These are phyloP conservation scores for Malassezia equina DNA, from an alignment of 1,284 basidiomycete species.

Conservation along the genomic window DNA sequence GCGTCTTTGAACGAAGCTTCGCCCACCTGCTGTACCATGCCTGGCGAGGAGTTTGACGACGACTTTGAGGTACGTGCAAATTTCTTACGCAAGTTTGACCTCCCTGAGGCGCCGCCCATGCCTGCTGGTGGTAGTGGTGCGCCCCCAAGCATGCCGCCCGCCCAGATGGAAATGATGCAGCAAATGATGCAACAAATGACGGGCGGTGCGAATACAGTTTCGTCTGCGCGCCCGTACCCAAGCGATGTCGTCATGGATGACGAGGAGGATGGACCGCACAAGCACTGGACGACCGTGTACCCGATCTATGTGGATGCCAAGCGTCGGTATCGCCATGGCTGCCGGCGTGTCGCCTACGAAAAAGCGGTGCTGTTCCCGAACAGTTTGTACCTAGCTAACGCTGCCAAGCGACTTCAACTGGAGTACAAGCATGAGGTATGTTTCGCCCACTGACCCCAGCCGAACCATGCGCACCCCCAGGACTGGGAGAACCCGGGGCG, in stretches of 20 bases:
- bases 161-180: constrained; percentile 34
- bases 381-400: constrained; percentile 79
- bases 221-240: constrained; percentile 14
- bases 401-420: constrained; percentile 64
- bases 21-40: background rate
- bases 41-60: constrained; percentile 42
- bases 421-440: constrained; percentile 70
- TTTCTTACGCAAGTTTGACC: constrained; percentile 12
- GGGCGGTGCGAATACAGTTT: constrained; percentile 21
- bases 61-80: constrained; percentile 38
- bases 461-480: constrained; percentile 72
- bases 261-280: constrained; percentile 28
- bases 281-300: constrained; percentile 85
- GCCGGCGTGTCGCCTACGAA: constrained; percentile 67
- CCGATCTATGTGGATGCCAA: constrained; percentile 96
- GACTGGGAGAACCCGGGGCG: constrained; percentile 81
- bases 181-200: constrained; percentile 39
- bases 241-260: constrained; percentile 5
- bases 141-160: constrained; percentile 17
- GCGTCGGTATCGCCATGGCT: constrained; percentile 68
- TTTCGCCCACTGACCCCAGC: constrained; percentile 29
- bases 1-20: background rate
- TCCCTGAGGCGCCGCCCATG: constrained; percentile 21
- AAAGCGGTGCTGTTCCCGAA: constrained; percentile 88
- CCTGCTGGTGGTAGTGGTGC: background rate